These are phyloP conservation scores for Termitomyces sp. DNA, from an alignment of 768 basidiomycete species.

Conservation along the genomic window DNA sequence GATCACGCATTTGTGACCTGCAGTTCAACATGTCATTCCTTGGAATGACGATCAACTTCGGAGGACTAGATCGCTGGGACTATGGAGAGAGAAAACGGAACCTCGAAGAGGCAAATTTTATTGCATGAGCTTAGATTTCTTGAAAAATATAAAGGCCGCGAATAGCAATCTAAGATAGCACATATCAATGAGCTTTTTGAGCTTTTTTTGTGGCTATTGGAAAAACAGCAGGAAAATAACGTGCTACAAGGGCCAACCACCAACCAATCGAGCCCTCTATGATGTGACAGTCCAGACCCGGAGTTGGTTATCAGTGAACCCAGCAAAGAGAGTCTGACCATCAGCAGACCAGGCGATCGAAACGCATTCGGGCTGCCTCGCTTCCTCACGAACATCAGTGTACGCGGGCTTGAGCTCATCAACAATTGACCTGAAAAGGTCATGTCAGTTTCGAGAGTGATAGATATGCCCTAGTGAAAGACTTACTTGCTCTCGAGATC, in stretches of 20 bases:
- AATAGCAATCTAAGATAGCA: conserved; percentile 1
- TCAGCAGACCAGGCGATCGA: conserved; percentile 99
- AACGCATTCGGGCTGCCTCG: conserved; percentile 85
- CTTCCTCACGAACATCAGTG: conserved; percentile 64
- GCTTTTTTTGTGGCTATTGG: conserved; percentile 20
- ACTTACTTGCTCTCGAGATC: conserved; percentile 98
- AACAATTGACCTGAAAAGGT: conserved; percentile 74
- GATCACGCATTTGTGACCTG: conserved; percentile 64
- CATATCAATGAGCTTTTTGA: conserved; percentile 22
- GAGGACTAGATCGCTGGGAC: conserved; percentile 73
- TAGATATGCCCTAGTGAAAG: background rate
- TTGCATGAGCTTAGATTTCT: background rate
- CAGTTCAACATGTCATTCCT: conserved; percentile 60
- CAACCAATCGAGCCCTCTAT: conserved; percentile 32
- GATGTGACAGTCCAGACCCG: conserved; percentile 86
- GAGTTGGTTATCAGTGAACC: conserved; percentile 92
- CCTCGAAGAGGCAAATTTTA: conserved; percentile 42
- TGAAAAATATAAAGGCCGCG: too few relatives aligned
- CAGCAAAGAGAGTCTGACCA: conserved; percentile 95
- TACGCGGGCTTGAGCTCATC: conserved; percentile 98
- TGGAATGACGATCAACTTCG: conserved; percentile 69
- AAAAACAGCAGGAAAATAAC: conserved; percentile 16
- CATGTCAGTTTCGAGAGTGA: background rate
- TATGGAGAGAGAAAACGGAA: conserved; percentile 58
- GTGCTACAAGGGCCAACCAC: conserved; percentile 11